These are phyloP conservation scores for Coniella vitis DNA, from an alignment of 2,329 filamentous ascomycete species.

Conservation along the genomic window DNA sequence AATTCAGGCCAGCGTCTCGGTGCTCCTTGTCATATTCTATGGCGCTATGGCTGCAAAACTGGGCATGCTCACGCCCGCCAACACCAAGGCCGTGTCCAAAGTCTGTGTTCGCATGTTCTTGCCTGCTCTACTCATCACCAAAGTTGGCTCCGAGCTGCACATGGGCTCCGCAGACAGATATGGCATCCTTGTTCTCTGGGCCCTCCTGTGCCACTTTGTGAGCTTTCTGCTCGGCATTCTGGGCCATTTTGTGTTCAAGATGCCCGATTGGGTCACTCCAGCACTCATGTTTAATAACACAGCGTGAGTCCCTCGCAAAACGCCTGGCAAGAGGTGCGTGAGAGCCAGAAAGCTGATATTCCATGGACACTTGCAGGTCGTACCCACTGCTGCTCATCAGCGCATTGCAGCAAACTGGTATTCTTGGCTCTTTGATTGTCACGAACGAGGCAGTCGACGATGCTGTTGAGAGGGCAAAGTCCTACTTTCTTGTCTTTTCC, in stretches of 20 bases:
- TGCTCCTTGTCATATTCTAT: constrained; percentile 39
- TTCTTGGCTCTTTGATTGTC: constrained; percentile 41
- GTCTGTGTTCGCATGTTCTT: constrained; percentile 41
- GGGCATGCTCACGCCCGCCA: constrained; percentile 29
- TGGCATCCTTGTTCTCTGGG: constrained; percentile 35
- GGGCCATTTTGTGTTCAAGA: constrained; percentile 29
- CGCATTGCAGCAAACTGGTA: constrained; percentile 42
- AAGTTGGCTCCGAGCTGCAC: constrained; percentile 37
- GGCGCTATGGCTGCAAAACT: constrained; percentile 34
- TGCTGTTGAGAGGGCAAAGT: constrained; percentile 51
- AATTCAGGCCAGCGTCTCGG: constrained; percentile 39
- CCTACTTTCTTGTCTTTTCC: constrained; percentile 60
- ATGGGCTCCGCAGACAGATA: constrained; percentile 29
- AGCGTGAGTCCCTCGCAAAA: constrained; percentile 19
- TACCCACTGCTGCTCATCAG: constrained; percentile 39
- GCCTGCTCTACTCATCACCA: constrained; percentile 37
- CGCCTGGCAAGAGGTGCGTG: not conserved
- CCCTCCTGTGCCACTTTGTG: constrained; percentile 30
- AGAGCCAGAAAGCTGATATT: not conserved
- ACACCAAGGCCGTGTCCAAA: constrained; percentile 36
- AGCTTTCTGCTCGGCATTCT: constrained; percentile 34
- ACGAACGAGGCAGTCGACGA: constrained; percentile 34
- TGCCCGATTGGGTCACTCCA: constrained; percentile 37
- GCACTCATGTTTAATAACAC: constrained; percentile 45
- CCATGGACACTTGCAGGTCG: constrained; percentile 16